Conservation (phyloP, 2,329 filamentous ascomycete genomes). For the Trichoderma sp. region DNA sequence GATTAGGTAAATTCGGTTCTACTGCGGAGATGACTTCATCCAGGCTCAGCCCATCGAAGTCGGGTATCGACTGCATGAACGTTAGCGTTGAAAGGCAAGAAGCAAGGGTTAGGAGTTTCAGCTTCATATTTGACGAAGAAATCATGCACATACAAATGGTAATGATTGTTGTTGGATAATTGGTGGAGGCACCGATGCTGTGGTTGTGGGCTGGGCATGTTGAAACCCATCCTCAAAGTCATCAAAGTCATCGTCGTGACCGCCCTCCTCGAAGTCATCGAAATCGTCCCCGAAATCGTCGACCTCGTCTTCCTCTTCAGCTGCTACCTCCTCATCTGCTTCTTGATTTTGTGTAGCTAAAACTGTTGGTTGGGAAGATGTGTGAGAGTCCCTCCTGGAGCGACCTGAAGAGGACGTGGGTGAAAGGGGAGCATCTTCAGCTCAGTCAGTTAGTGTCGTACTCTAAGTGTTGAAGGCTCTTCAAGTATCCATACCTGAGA, state of each 20-base stretch:
- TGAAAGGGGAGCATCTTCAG: slow-evolving; percentile 28
- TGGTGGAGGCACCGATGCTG: slow-evolving; percentile 33
- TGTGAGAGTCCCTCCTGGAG: slow-evolving; percentile 34
- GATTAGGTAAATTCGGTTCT: slow-evolving; percentile 62
- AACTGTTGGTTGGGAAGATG: slow-evolving; percentile 23
- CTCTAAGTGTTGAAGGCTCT: slow-evolving; percentile 22
- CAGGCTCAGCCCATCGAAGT: slow-evolving; percentile 60
- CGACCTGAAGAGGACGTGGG: slow-evolving; percentile 32
- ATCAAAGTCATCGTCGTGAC: slow-evolving; percentile 56
- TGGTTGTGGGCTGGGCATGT: slow-evolving; percentile 39
- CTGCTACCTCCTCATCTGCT: slow-evolving; percentile 27
- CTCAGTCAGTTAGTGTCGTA: slow-evolving; percentile 26
- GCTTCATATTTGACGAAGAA: not conserved
- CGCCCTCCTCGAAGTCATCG: slow-evolving; percentile 61
- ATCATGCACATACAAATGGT: slow-evolving; percentile 42
- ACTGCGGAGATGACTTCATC: slow-evolving; percentile 60
- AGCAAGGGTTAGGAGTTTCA: too few relatives aligned
- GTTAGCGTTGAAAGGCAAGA: not conserved
- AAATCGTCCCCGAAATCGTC: slow-evolving; percentile 52
- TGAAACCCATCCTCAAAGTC: slow-evolving; percentile 74
- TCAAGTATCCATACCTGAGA: slow-evolving; percentile 30
- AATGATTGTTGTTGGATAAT: slow-evolving; percentile 35
- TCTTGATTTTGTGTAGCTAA: slow-evolving; percentile 26
- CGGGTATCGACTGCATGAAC: slow-evolving; percentile 57
- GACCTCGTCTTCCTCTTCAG: slow-evolving; percentile 32